Base-by-base conservation (phyloP, 2,329 filamentous ascomycete species). In the Xylaria sp. region DNA sequence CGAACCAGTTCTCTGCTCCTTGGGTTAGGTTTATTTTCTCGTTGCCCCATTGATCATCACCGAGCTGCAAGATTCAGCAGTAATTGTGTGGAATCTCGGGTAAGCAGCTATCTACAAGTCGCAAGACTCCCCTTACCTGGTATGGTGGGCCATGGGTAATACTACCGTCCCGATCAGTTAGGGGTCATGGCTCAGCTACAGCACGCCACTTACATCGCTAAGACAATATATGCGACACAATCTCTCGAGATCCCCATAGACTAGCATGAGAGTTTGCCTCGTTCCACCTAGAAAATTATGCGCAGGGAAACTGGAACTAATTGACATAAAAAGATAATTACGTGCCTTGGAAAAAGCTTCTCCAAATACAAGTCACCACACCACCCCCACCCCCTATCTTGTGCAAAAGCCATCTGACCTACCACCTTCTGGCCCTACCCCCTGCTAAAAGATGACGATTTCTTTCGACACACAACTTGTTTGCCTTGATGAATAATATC, bases 401-500 rank as follows among this genome's bases (percentile, higher is more conserved):
- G 18, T n/a, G 50, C 50, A 47, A 47, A 47, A 47, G 42, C 25
- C 50, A 32, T 53, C 50, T 53, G 50, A 53, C 27, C 2, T 51
- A 3, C 51, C 51, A 6, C 18, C 29, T 23, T 54, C 21, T 16
- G 8, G 10, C 51, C 27, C 18, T 6, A 18, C 25, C 29, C 27
- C 51, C 51, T 35, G 29, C 18, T 16, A 9, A 16, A 29, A 29
- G 27, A 35, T 18, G 27, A 35, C 27, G 21, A 10, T 12, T n/a
- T 4, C 44, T 23, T 48, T 13, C 51, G 54, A 51, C 13, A 60
- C 62, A 63, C 40, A 37, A 12, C 5, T 55, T 21, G 63, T 60
- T 60, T 60, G 63, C 63, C 63, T 65, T 60, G 55, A 21, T 16
- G 29, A 5, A 32, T 23, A 29, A 21, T 25, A 2, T 29, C 9